Conservation (phyloP, 108 stramenopile genomes). For the Phaeodactylum tricornutum region DNA sequence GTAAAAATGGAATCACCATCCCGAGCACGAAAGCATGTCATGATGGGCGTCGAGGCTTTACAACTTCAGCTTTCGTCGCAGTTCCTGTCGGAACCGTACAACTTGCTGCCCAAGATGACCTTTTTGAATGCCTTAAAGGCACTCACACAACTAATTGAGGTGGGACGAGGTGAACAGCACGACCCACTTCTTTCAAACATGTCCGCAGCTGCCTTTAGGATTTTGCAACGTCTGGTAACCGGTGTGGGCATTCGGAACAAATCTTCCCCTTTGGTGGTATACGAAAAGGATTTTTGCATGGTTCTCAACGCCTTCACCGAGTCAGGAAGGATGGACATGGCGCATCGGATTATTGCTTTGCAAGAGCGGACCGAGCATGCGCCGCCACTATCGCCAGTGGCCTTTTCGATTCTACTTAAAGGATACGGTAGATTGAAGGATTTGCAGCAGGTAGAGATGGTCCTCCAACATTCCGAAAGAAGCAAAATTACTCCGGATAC, state of each 20-base stretch:
- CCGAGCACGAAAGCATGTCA: too few species aligned
- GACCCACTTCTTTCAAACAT: conserved; percentile 1
- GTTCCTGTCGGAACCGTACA: conserved; percentile 28
- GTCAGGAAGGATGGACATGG: conserved; percentile 45
- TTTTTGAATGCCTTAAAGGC: conserved; percentile 45
- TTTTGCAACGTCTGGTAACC: conserved; percentile 60
- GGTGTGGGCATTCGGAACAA: conserved; percentile 43
- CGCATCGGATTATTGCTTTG: conserved; percentile 59
- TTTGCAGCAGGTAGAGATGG: conserved; percentile 43
- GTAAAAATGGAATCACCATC: too few species aligned
- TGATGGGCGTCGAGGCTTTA: conserved; percentile 36
- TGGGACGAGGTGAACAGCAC: background rate
- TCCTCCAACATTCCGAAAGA: conserved; percentile 30
- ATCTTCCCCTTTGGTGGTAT: conserved; percentile 8
- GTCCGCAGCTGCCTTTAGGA: conserved; percentile 47
- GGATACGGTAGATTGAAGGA: conserved; percentile 60
- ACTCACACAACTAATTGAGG: conserved; percentile 27
- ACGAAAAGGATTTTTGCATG: conserved; percentile 69
- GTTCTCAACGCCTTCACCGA: conserved; percentile 56
- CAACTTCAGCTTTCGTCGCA: conserved; percentile 36
- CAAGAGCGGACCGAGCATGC: conserved; percentile 52
- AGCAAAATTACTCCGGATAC: conserved; percentile 30
- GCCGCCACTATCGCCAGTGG: conserved; percentile 54
- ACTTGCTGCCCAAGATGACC: conserved; percentile 32
- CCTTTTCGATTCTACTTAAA: conserved; percentile 70